phyloP scores from a whole-genome alignment of 164 flowering plant species.

The Vitis rupestris region DNA sequence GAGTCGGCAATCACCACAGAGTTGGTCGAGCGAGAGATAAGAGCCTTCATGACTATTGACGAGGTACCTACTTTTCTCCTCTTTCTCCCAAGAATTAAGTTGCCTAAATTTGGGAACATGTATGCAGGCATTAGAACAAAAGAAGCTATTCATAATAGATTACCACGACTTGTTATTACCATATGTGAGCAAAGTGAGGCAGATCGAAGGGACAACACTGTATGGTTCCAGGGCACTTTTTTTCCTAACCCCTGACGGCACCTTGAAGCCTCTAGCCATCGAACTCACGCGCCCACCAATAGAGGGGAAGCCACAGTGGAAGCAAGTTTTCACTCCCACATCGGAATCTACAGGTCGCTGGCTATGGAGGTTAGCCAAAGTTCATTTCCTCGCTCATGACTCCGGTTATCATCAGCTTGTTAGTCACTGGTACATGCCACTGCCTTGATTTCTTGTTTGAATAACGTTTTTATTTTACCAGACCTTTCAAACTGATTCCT shows the following conservation, averaged over 20 bases:
- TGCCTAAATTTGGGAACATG: background rate
- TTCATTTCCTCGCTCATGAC: slow-evolving; percentile 67
- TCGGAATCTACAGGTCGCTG: slow-evolving; percentile 49
- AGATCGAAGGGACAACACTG: slow-evolving; percentile 42
- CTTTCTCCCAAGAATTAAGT: background rate
- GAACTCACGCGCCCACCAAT: slow-evolving; percentile 62
- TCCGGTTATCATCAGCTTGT: slow-evolving; percentile 68
- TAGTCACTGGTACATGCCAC: slow-evolving; percentile 62
- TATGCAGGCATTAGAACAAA: slow-evolving; percentile 46
- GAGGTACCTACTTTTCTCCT: slow-evolving; percentile 25
- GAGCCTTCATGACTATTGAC: slow-evolving; percentile 27
- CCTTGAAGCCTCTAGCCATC: slow-evolving; percentile 62
- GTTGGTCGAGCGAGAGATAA: slow-evolving; percentile 28
- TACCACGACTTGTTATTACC: slow-evolving; percentile 67
- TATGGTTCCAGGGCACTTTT: slow-evolving; percentile 76
- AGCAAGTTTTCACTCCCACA: slow-evolving; percentile 43
- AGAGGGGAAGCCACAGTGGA: slow-evolving; percentile 51
- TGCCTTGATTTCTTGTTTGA: background rate
- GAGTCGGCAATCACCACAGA: slow-evolving; percentile 44
- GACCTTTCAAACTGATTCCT: too few species aligned
- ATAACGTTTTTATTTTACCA: too few species aligned
- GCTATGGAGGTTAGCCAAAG: slow-evolving; percentile 77
- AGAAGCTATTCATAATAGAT: slow-evolving; percentile 61
- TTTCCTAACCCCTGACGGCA: slow-evolving; percentile 41
- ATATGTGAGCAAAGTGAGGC: slow-evolving; percentile 48